phyloP scores from a whole-genome alignment of 371 early-diverging fungal genomes.

The Batrachochytrium dendrobatidis region DNA sequence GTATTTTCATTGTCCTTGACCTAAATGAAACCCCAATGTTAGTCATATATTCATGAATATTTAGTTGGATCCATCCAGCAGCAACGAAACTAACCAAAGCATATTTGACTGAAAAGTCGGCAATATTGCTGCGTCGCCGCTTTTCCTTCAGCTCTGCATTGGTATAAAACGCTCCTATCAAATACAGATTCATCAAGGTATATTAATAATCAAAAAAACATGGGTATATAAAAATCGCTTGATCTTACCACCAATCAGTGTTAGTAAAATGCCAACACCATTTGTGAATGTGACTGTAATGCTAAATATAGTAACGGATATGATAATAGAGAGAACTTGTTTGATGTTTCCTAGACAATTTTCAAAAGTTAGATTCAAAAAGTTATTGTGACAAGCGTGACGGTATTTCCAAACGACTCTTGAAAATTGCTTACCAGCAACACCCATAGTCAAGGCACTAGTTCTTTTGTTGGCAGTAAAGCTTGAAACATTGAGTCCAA shows the following conservation, averaged over 20 bases:
- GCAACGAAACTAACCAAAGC: too few relatives aligned
- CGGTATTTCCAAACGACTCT: background rate
- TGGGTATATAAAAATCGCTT: too few relatives aligned
- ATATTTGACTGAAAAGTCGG: too few relatives aligned
- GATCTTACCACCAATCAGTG: conserved; percentile 69
- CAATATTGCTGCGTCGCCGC: background rate
- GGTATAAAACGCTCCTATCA: background rate
- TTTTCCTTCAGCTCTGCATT: background rate
- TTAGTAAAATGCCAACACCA: conserved; percentile 66
- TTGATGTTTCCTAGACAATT: conserved; percentile 65
- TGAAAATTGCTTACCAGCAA: conserved; percentile 52
- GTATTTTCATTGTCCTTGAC: too few relatives aligned
- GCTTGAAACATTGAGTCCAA: conserved; percentile 70
- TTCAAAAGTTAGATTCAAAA: too few relatives aligned
- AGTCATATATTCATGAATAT: too few relatives aligned
- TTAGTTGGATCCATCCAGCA: too few relatives aligned
- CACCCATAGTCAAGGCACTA: conserved; percentile 79
- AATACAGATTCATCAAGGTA: background rate
- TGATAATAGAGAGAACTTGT: conserved; percentile 70
- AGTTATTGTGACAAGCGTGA: background rate
- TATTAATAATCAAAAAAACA: conserved; percentile 37
- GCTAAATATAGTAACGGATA: conserved; percentile 69
- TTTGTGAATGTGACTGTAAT: conserved; percentile 57
- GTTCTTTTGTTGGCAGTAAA: conserved; percentile 82
- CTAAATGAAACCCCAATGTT: too few relatives aligned